Conservation (phyloP, 768 basidiomycete species). For the Omphalotus guepiniiformis region DNA sequence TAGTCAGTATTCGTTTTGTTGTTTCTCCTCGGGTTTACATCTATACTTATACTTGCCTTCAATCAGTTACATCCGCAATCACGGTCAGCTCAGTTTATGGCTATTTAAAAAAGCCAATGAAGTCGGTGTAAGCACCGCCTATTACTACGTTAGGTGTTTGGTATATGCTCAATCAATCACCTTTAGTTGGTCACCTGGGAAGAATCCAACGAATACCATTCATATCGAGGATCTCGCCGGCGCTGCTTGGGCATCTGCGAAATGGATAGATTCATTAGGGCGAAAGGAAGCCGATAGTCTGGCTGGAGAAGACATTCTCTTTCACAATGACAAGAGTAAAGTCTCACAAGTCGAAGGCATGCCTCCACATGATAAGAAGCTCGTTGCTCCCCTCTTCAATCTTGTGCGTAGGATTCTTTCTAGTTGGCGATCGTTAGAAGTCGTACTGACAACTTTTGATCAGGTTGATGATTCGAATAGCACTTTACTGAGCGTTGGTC, state of each 20-base stretch:
- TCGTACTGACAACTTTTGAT: not conserved
- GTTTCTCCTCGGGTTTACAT: slow-evolving; percentile 8
- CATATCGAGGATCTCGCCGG: slow-evolving; percentile 80
- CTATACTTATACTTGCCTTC: slow-evolving; percentile 11
- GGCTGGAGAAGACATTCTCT: slow-evolving; percentile 65
- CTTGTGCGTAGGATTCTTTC: slow-evolving; percentile 41
- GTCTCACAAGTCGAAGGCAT: slow-evolving; percentile 60
- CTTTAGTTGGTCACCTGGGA: slow-evolving; percentile 74
- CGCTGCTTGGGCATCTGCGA: slow-evolving; percentile 68
- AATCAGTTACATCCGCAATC: slow-evolving; percentile 63
- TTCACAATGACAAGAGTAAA: slow-evolving; percentile 71
- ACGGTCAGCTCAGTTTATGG: slow-evolving; percentile 80
- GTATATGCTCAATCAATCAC: slow-evolving; percentile 12
- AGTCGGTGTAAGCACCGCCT: slow-evolving; percentile 56
- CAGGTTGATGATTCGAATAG: slow-evolving; percentile 76
- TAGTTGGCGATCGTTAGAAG: not conserved
- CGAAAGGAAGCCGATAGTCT: slow-evolving; percentile 57
- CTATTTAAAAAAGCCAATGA: slow-evolving; percentile 80
- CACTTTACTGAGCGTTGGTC: slow-evolving; percentile 62
- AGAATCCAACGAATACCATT: slow-evolving; percentile 68
- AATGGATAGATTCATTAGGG: slow-evolving; percentile 67
- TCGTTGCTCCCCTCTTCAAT: slow-evolving; percentile 79
- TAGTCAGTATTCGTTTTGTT: slow-evolving; percentile 38
- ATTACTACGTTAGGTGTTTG: too few relatives aligned
- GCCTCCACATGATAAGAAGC: slow-evolving; percentile 48